Conservation (phyloP, 176 grass and related monocot genomes). For the Olyra latifolia region DNA sequence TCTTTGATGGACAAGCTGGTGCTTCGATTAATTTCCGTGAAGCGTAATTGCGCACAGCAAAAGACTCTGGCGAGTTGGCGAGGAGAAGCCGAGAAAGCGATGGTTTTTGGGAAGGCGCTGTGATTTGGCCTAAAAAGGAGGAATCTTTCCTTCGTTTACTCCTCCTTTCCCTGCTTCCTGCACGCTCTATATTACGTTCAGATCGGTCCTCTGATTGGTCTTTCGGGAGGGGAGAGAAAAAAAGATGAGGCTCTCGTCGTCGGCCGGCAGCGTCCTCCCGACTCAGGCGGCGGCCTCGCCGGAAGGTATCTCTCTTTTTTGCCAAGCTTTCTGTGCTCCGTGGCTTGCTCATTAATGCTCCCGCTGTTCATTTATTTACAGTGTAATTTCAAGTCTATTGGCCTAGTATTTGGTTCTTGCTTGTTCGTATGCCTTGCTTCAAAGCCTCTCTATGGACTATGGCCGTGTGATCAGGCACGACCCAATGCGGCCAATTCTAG, state of each 20-base stretch:
- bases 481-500: conserved; percentile 11
- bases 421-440: not conserved
- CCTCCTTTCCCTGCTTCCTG: conserved; percentile 7
- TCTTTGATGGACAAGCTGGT: not conserved
- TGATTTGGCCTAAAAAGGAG: conserved; percentile 63
- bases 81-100: conserved; percentile 43
- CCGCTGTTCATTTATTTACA: conserved; percentile 21
- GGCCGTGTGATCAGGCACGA: not conserved
- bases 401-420: conserved; percentile 1
- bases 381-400: not conserved
- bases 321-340: not conserved
- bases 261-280: conserved; percentile 40
- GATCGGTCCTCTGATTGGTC: conserved; percentile 24
- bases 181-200: conserved; percentile 42
- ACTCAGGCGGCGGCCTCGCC: conserved; percentile 39
- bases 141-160: conserved; percentile 51
- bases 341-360: conserved; percentile 11
- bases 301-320: conserved; percentile 35
- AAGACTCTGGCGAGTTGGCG: conserved; percentile 26
- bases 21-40: conserved; percentile 13
- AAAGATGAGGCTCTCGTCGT: conserved; percentile 55
- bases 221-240: not conserved
- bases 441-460: not conserved
- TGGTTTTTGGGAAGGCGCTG: conserved; percentile 58
- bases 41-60: conserved; percentile 10